Percentiles rank a stretch among this genome's conserved stretches.
Conservation (phyloP, 140 eudicot species). For the Ambrosia hybrid region DNA sequence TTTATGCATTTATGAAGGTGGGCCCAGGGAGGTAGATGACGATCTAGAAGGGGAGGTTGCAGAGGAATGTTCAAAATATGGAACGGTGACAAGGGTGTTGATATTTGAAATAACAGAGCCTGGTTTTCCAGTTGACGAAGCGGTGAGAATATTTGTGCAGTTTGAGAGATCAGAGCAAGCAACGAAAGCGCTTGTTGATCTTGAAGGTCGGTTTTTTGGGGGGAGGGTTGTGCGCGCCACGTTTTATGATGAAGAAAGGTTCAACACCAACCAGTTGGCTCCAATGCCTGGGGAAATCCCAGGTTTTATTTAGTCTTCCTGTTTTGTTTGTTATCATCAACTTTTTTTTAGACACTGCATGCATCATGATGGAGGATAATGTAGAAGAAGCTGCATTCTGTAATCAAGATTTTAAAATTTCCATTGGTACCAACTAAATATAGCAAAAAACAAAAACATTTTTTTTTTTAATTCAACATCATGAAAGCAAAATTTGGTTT, state of each 20-base stretch:
- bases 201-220: constrained; percentile 91
- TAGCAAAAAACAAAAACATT: neutral
- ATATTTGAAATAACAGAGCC: constrained; percentile 95
- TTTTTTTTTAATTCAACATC: too few relatives aligned
- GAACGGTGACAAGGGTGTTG: constrained; percentile 82
- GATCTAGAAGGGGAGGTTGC: constrained; percentile 86
- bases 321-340: neutral
- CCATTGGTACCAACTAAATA: neutral
- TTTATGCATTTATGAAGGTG: constrained; percentile 47
- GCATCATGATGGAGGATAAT: constrained; percentile 13
- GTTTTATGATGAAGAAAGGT: constrained; percentile 84
- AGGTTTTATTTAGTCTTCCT: constrained; percentile 39
- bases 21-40: constrained; percentile 97
- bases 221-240: constrained; percentile 81
- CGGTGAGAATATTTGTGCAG: constrained; percentile 92
- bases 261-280: constrained; percentile 77
- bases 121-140: constrained; percentile 82
- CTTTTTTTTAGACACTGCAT: neutral
- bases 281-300: constrained; percentile 93
- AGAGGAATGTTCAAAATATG: constrained; percentile 83
- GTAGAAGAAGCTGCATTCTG: constrained; percentile 24
- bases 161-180: constrained; percentile 94
- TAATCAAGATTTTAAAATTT: constrained; percentile 20
- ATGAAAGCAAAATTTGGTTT: too few relatives aligned
- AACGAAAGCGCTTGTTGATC: constrained; percentile 90